Base-by-base conservation (phyloP, 352 stramenopile genomes). In the Globisporangium paddicum region DNA sequence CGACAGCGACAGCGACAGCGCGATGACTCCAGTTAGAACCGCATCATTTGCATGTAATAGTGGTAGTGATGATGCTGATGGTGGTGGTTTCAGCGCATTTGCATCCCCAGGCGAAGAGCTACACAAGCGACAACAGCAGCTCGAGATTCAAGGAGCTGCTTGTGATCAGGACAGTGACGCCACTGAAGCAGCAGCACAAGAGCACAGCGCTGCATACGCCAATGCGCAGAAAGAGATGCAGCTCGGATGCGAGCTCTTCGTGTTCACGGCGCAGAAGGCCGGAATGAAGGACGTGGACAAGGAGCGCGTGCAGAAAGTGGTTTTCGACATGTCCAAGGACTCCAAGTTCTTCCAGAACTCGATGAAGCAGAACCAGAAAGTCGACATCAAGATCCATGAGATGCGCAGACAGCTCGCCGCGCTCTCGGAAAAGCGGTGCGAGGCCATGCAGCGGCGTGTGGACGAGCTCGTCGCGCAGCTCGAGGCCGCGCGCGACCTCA, bases 311-410 rank as follows among this genome's bases (percentile, higher is more conserved):
- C 89, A 98, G 72, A 75, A 92, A 56, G 91, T 98, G 21, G 91
- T 98, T 61, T 83, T 98, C 56, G 80, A 97, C 52, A 93, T 98
- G 73, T 97, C 89, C 41, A 97, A 97, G 64, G 86, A 98, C 75
- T 98, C 90, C 23, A 64, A 69, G 2, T 98, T 89, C 65, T 98
- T 98, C 65, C 86, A 95, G 62, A 93, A 98, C 63, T 95, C 95
- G 57, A 60, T 92, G 40, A 79, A 82, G 21, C 76, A 95, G 56
- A 97, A 98, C 68, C 78, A 86, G 49, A 89, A 92, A 41, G 90
- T 95, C 32, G 79, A 98, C 48, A 56, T 71, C 34, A 81, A 84
- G 40, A 95, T 98, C 40, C 46, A 55, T 13, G 61, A 71, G 2
- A 95, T 98, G 80, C 72, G 74, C 8, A 37, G 53, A 14, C 83